These are phyloP conservation scores for Collariella sp. DNA, from an alignment of 495 filamentous ascomycete genomes.

Conservation along the genomic window DNA sequence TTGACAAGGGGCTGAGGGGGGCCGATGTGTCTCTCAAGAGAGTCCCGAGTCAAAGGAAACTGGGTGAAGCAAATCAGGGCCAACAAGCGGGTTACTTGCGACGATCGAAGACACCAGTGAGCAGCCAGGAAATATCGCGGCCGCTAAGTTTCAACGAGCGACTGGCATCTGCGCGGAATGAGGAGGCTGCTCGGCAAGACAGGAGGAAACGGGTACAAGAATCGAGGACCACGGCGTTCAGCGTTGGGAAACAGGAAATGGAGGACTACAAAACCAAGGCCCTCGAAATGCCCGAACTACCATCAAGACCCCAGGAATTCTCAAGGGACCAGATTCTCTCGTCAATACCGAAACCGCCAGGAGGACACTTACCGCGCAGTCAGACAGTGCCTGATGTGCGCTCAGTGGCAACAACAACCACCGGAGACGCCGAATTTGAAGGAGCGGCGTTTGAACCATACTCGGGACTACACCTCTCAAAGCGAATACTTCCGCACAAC, in stretches of 20 bases:
- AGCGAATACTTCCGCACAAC: conserved; percentile 75
- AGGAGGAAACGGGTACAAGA: conserved; percentile 46
- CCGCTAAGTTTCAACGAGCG: conserved; percentile 79
- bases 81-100: conserved; percentile 36
- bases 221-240: conserved; percentile 62
- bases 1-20: conserved; percentile 79
- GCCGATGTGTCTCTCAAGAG: conserved; percentile 78
- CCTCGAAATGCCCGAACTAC: conserved; percentile 43
- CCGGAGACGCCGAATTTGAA: conserved; percentile 14
- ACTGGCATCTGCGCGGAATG: conserved; percentile 57
- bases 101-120: conserved; percentile 32
- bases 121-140: conserved; percentile 27
- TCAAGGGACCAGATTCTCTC: conserved; percentile 58
- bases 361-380: conserved; percentile 39
- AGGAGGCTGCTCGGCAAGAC: conserved; percentile 50
- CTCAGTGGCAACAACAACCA: conserved; percentile 8
- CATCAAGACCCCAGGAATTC: conserved; percentile 43
- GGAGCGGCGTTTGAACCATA: conserved; percentile 67
- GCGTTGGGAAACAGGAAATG: conserved; percentile 55
- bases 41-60: conserved; percentile 45
- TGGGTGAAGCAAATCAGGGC: conserved; percentile 19
- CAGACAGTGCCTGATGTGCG: conserved; percentile 44
- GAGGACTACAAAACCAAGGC: conserved; percentile 56
- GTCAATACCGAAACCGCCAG: conserved; percentile 23
- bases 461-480: conserved; percentile 75